phyloP scores from a whole-genome alignment of 345 rosid species.

The Raphanus raphanistrum region DNA sequence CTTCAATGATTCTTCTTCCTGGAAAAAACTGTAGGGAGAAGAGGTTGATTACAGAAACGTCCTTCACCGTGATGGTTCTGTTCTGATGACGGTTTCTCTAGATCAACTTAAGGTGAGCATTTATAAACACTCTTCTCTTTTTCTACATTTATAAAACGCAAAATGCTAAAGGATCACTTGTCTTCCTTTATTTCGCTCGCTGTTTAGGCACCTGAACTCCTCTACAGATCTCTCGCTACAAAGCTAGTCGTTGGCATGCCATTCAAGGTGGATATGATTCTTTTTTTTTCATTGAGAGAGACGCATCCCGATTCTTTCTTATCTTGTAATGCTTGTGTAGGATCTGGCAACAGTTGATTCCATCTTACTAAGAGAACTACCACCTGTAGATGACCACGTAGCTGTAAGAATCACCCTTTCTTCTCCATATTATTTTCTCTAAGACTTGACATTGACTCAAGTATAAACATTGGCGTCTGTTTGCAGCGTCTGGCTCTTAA shows the following conservation, averaged over 20 bases:
- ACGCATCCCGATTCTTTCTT: conserved; percentile 21
- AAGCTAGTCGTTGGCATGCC: conserved; percentile 97
- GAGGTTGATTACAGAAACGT: conserved; percentile 94
- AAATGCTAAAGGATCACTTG: not conserved
- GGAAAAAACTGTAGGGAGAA: conserved; percentile 61
- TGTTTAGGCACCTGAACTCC: conserved; percentile 75
- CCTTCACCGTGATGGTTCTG: conserved; percentile 98
- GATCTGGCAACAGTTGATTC: conserved; percentile 96
- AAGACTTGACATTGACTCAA: not conserved
- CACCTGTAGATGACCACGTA: conserved; percentile 73
- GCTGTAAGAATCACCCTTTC: conserved; percentile 60
- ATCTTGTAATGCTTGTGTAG: conserved; percentile 39
- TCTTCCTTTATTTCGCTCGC: not conserved
- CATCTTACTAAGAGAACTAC: conserved; percentile 82
- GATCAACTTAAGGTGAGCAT: conserved; percentile 74
- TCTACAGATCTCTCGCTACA: conserved; percentile 88
- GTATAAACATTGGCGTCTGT: conserved; percentile 26
- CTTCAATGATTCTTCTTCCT: conserved; percentile 13
- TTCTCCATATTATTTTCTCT: conserved; percentile 4
- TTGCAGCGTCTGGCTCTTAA: conserved; percentile 90
- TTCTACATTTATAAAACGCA: not conserved
- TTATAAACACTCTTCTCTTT: not conserved
- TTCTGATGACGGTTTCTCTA: conserved; percentile 78
- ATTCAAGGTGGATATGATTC: conserved; percentile 66
- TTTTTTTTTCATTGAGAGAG: conserved; percentile 13